phyloP scores from a whole-genome alignment of 495 filamentous ascomycete genomes.

The Penicillium dipodomyicola region DNA sequence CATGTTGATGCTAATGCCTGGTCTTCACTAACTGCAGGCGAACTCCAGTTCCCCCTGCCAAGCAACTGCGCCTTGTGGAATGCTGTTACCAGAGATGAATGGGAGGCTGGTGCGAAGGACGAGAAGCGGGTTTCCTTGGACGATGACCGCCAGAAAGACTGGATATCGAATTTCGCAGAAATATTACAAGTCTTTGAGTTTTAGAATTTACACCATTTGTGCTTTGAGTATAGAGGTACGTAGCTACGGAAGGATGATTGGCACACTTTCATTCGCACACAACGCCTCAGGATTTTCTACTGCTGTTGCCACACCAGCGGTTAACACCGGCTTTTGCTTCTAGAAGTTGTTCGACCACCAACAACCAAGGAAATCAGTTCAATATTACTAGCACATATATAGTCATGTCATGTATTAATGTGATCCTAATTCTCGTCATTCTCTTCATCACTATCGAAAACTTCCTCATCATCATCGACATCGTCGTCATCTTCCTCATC shows the following conservation, averaged over 20 bases:
- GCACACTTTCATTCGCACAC: no score
- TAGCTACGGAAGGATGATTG: no score
- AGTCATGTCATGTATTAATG: neutral
- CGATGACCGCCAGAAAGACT: conserved; percentile 13
- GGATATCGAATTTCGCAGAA: conserved; percentile 26
- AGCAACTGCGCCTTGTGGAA: conserved; percentile 24
- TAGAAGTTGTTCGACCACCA: no score
- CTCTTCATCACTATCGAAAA: conserved; percentile 2
- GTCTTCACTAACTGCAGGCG: conserved; percentile 13
- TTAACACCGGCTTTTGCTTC: no score
- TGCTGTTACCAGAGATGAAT: conserved; percentile 20
- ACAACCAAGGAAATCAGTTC: no score
- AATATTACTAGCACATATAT: no score
- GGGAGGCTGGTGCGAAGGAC: conserved; percentile 12
- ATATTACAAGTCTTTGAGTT: conserved; percentile 4
- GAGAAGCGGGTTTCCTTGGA: neutral
- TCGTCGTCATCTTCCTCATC: conserved; percentile 14
- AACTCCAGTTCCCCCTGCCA: conserved; percentile 34
- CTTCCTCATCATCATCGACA: conserved; percentile 4
- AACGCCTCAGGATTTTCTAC: no score
- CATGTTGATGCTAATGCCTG: neutral
- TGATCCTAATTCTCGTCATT: conserved; percentile 1
- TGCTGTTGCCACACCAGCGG: no score
- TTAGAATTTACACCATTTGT: neutral
- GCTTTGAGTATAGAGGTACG: no score